Conservation (phyloP, 805 yeast genomes). For the Spencermartinsiella europaea region DNA sequence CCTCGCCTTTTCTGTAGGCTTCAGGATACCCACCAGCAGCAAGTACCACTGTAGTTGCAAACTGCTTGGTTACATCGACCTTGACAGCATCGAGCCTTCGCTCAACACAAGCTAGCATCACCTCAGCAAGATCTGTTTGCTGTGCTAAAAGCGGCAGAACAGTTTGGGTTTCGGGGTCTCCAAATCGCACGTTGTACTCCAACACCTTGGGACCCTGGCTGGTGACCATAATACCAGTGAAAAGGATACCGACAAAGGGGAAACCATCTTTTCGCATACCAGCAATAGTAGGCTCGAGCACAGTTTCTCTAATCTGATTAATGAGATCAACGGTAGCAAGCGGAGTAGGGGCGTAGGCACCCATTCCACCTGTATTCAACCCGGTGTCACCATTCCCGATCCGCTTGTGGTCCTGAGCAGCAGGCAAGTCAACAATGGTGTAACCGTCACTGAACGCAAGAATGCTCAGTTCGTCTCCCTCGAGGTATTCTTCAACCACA, state of each 20-base stretch:
- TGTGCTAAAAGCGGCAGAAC: conserved; percentile 79
- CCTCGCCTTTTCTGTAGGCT: conserved; percentile 78
- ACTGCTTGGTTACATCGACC: conserved; percentile 44
- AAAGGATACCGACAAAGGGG: conserved; percentile 93
- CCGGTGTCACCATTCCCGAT: conserved; percentile 91
- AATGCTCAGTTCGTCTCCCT: conserved; percentile 94
- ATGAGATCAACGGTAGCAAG: conserved; percentile 75
- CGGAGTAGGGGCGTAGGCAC: conserved; percentile 98
- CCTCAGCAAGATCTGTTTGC: conserved; percentile 88
- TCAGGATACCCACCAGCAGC: conserved; percentile 98
- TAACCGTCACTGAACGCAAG: conserved; percentile 92
- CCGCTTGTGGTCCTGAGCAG: conserved; percentile 98
- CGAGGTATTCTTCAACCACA: conserved; percentile 91
- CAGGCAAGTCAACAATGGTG: conserved; percentile 82
- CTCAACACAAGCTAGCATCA: conserved; percentile 90
- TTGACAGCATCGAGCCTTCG: conserved; percentile 84
- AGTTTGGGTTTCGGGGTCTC: conserved; percentile 99
- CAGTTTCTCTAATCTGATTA: conserved; percentile 61
- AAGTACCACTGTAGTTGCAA: conserved; percentile 88
- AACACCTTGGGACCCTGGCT: conserved; percentile 88
- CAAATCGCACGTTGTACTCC: conserved; percentile 96
- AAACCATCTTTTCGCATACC: conserved; percentile 94
- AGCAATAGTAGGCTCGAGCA: conserved; percentile 85
- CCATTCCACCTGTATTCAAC: conserved; percentile 99
- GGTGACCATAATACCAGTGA: conserved; percentile 91